These are phyloP conservation scores for Venturia pyrina DNA, from an alignment of 2,329 filamentous ascomycete genomes.

Conservation along the genomic window DNA sequence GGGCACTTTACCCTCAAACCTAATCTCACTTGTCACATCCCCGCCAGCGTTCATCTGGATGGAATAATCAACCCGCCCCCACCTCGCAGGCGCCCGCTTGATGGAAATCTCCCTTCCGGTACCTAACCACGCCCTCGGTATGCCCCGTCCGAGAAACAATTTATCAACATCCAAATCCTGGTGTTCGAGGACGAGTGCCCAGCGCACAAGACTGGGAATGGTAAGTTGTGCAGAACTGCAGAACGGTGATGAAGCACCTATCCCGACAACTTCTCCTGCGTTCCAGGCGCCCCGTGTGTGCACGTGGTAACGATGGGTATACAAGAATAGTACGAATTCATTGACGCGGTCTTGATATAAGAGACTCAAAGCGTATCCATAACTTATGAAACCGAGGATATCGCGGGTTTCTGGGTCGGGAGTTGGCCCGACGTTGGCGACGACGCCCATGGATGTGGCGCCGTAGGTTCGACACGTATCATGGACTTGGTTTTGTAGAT, in stretches of 20 bases:
- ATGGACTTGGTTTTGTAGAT: slow-evolving; percentile 1
- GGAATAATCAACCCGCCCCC: slow-evolving; percentile 10
- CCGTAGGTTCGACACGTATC: slow-evolving; percentile 10
- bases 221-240: slow-evolving; percentile 8
- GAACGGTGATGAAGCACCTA: slow-evolving; percentile 3
- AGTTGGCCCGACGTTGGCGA: slow-evolving; percentile 1
- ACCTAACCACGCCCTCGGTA: slow-evolving; percentile 8
- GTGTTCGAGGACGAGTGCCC: slow-evolving; percentile 9
- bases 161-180: slow-evolving; percentile 8
- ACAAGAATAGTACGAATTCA: slow-evolving; percentile 11
- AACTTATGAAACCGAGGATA: slow-evolving; percentile 11
- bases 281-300: slow-evolving; percentile 9
- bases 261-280: slow-evolving; percentile 7
- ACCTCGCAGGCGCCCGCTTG: slow-evolving; percentile 8
- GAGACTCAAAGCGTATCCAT: slow-evolving; percentile 8
- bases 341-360: slow-evolving; percentile 8
- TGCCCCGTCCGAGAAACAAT: slow-evolving; percentile 4
- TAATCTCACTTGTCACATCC: neutral
- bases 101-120: slow-evolving; percentile 8
- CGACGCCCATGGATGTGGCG: slow-evolving; percentile 9
- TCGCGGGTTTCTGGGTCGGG: slow-evolving; percentile 1
- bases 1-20: slow-evolving; percentile 7
- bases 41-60: neutral
- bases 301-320: slow-evolving; percentile 11
- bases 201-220: slow-evolving; percentile 8